These are phyloP conservation scores for Magnolia kwangsiensis DNA, from an alignment of 164 flowering plant genomes.

Conservation along the genomic window DNA sequence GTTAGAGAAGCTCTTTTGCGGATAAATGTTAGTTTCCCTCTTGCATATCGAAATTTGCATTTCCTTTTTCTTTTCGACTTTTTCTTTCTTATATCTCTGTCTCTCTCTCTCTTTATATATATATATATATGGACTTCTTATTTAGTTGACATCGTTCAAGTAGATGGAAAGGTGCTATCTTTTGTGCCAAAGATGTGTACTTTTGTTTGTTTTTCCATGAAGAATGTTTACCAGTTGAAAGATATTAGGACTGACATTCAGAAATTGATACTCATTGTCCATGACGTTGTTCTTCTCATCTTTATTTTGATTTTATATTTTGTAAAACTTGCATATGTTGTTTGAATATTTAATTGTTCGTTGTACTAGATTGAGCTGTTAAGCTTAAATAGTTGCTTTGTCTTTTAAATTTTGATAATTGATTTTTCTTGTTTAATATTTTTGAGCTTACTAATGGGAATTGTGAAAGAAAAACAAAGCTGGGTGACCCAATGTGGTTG, in stretches of 20 bases:
- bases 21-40: slow-evolving; percentile 46
- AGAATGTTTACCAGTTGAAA: background rate
- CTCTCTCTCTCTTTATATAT: background rate
- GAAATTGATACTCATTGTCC: background rate
- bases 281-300: background rate
- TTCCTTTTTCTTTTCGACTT: background rate
- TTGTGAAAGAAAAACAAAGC: too few relatives aligned
- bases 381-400: too few relatives aligned
- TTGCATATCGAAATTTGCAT: background rate
- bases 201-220: background rate
- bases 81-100: background rate
- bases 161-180: background rate
- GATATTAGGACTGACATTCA: too few relatives aligned
- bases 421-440: too few relatives aligned
- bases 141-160: background rate
- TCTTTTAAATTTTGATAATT: too few relatives aligned
- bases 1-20: slow-evolving; percentile 65
- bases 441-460: too few relatives aligned
- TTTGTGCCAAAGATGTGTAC: background rate
- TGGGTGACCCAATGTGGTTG: too few relatives aligned
- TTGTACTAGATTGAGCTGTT: too few relatives aligned
- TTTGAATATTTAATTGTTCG: too few relatives aligned
- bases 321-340: background rate
- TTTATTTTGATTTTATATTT: background rate
- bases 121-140: background rate